Evolutionary conservation across 2,329 filamentous ascomycete species (phyloP), one percentile per base, ranked within the genome.

Genomic region (Pseudocercospora fuligena): DNA sequence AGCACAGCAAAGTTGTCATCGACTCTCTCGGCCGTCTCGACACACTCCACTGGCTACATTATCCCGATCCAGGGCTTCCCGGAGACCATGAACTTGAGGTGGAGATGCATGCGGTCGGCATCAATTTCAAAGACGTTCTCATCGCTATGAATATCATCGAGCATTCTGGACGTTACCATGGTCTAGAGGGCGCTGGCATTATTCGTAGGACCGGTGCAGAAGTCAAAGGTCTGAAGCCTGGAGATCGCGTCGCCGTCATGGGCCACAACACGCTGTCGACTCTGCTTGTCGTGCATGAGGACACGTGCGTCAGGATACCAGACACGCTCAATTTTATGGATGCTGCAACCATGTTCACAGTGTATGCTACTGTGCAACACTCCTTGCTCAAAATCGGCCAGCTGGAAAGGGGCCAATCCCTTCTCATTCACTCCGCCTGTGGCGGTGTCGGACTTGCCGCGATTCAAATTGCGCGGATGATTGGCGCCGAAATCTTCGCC

Each of bases 181-280:
- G 74, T 3, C 74, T 74, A 4, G 80, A 81, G 58, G 75, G 74
- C 27, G 72, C 76, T 3, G 80, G 80, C 3, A 64, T 77, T 23
- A 64, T 79, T 46, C 61, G 57, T 3, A 5, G 70, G 9, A 75
- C 80, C 2, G 79, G 64, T 31, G n/a, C 49, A 6, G 71, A 73
- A 16, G 74, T 78, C 61, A 62, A 23, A 7, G 58, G 65, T 19
- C 53, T 75, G 4, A 72, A 66, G 25, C 53, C 65, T 6, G 78
- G 76, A 12, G 68, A 77, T 25, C 67, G 75, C 9, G 70, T 73
- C 25, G 40, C 64, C 14, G 40, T 60, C 11, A 58, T 60, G 53
- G 59, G 64, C 14, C 56, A 65, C 14, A 63, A 64, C 11, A 49
- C 61, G 12, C 66, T 69, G 56, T 51, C 63, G 16, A 69, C 73